Conservation (phyloP, 306 rosid species). For the Malus orientalis region DNA sequence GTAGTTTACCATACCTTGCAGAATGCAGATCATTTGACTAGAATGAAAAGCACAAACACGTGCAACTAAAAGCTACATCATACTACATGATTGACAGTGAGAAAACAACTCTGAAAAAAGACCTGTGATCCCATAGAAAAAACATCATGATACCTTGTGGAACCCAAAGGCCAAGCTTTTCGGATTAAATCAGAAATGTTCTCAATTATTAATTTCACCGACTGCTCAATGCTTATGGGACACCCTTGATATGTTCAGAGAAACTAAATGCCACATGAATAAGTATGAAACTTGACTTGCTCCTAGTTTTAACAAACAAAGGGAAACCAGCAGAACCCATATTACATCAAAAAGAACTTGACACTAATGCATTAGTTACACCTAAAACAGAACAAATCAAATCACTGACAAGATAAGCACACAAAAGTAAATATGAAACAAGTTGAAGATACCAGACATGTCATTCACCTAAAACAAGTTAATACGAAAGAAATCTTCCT, state of each 20-base stretch:
- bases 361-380: not conserved
- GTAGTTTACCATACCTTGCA: too few species aligned
- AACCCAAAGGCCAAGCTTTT: not conserved
- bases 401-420: not conserved
- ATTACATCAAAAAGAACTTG: slow-evolving; percentile 1
- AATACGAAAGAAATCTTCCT: not conserved
- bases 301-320: not conserved
- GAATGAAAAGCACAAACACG: not conserved
- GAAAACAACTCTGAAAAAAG: too few species aligned
- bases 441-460: not conserved
- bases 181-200: not conserved
- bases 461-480: not conserved
- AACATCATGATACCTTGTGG: too few species aligned
- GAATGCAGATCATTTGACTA: too few species aligned
- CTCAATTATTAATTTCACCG: not conserved
- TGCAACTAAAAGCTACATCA: not conserved
- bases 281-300: not conserved
- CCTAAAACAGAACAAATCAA: not conserved
- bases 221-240: not conserved
- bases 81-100: not conserved
- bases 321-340: slow-evolving; percentile 2
- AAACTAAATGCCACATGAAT: not conserved
- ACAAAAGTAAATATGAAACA: too few species aligned
- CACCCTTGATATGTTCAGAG: not conserved
- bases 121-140: too few species aligned